Base-by-base conservation (phyloP, 495 filamentous ascomycete species). In the Talaromyces borbonicus region DNA sequence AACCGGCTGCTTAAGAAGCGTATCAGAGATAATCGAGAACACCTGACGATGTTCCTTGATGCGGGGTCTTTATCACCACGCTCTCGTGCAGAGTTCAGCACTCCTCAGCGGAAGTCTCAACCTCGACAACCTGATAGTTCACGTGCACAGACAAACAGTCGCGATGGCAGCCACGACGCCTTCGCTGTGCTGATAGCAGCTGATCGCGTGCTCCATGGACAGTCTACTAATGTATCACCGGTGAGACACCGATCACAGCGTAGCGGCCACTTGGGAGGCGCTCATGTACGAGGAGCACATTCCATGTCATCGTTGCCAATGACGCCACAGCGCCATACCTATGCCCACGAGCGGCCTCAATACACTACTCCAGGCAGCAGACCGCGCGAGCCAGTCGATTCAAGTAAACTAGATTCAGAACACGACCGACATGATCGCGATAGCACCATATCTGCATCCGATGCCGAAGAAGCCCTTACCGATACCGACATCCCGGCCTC, bases 361-460 rank as follows among this genome's bases (percentile, higher is more conserved):
- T 76, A 61, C 71, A 65, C 80, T 29, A 76, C 79, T 14, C 71
- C 80, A n/a, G 67, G 69, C 47, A 73, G 68, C 43, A 66, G 74
- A 53, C 68, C 74, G n/a, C 60, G 65, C 4, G 66, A 67, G 35
- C 60, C 57, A 37, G 57, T 49, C 50, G 48, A 29, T 35, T 38
- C 41, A 58, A 36, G 45, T 49, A 12, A 56, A 51, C 22, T 57
- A 58, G 33, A 47, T 56, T 31, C 43, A 58, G 24, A 52, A 55
- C 32, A 52, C 57, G 57, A 62, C 27, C 74, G 73, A 41, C 76
- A 81, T 54, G 85, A 86, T 55, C 74, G 85, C 37, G 87, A 95
- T 53, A 92, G 85, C 66, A 95, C 89, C 5, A 90, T 95, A 40
- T 94, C 89, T 0, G 87, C 79, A 14, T 82, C 84, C 4, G 86